These are phyloP conservation scores for Aurantiochytrium sp. DNA, from an alignment of 108 stramenopile genomes.

Conservation along the genomic window DNA sequence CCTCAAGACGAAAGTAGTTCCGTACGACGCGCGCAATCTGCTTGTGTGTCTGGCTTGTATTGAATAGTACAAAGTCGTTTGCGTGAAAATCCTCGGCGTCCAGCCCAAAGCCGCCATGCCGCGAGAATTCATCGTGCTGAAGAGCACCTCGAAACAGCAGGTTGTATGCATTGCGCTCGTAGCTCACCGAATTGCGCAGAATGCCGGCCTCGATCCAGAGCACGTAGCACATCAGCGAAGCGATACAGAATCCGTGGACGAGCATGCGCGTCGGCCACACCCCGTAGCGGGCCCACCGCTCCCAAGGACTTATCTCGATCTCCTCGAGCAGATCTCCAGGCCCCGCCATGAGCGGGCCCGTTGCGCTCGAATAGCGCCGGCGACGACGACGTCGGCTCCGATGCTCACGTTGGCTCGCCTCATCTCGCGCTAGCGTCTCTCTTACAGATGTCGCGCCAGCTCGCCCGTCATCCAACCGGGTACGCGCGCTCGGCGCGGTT, in stretches of 20 bases:
- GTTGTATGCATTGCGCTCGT: background rate
- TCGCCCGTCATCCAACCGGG: too few species aligned
- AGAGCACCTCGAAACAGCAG: background rate
- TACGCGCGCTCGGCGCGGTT: too few species aligned
- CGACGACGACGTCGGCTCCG: too few species aligned
- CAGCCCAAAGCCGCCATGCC: background rate
- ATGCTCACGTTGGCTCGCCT: too few species aligned
- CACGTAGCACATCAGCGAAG: background rate
- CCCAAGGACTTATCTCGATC: background rate
- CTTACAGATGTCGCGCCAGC: too few species aligned
- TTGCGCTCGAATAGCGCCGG: too few species aligned
- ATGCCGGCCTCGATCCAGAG: background rate
- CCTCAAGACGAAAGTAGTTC: background rate
- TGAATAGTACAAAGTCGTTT: conserved; percentile 1
- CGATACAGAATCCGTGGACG: background rate
- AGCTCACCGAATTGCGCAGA: background rate
- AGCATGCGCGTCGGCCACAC: background rate
- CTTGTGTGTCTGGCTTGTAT: background rate
- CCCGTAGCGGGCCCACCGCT: background rate
- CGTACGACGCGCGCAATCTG: background rate
- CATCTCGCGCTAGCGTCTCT: too few species aligned
- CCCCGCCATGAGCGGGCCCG: background rate
- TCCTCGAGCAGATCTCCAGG: background rate
- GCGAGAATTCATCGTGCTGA: conserved; percentile 8
- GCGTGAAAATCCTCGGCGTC: conserved; percentile 14